Evolutionary conservation across 1,284 basidiomycete species (phyloP).

Genomic region (Macrocystidia cucumis): DNA sequence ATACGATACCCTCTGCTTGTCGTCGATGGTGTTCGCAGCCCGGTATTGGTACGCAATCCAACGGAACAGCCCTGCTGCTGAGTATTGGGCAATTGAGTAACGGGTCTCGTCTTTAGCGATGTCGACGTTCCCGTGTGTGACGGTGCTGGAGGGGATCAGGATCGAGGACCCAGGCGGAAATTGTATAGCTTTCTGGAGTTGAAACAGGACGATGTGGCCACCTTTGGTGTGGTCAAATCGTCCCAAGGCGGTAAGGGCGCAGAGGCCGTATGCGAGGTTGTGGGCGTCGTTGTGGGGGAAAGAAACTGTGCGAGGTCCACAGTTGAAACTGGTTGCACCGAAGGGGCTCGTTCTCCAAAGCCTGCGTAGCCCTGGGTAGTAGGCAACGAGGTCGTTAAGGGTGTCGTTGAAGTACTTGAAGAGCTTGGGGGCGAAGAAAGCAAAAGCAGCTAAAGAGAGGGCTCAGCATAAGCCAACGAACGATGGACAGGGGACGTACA

Average conservation of each 20-base stretch:
- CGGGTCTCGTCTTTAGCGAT: constrained; percentile 2
- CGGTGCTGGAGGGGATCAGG: constrained; percentile 2
- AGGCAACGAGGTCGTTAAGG: background rate
- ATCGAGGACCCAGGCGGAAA: constrained; percentile 4
- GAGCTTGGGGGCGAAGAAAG: constrained; percentile 4
- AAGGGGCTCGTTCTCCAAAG: constrained; percentile 1
- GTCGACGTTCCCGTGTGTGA: constrained; percentile 2
- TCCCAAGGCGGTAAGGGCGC: constrained; percentile 3
- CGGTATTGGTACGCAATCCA: constrained; percentile 3
- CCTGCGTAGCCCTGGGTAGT: background rate
- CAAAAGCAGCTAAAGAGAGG: background rate
- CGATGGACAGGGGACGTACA: background rate
- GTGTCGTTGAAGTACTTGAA: constrained; percentile 3
- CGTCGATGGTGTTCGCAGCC: background rate
- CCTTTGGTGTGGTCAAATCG: constrained; percentile 3
- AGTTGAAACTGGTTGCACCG: constrained; percentile 2
- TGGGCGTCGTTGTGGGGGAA: constrained; percentile 1
- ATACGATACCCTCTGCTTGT: background rate
- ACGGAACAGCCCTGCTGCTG: constrained; percentile 5
- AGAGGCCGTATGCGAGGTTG: constrained; percentile 3
- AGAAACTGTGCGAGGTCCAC: constrained; percentile 1
- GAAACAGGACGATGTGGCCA: constrained; percentile 4
- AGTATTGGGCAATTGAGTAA: constrained; percentile 5
- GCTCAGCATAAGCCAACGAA: background rate
- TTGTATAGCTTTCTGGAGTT: constrained; percentile 1